Base-by-base conservation (phyloP, 2,329 filamentous ascomycete genomes). In the Ophiostoma australiae region DNA sequence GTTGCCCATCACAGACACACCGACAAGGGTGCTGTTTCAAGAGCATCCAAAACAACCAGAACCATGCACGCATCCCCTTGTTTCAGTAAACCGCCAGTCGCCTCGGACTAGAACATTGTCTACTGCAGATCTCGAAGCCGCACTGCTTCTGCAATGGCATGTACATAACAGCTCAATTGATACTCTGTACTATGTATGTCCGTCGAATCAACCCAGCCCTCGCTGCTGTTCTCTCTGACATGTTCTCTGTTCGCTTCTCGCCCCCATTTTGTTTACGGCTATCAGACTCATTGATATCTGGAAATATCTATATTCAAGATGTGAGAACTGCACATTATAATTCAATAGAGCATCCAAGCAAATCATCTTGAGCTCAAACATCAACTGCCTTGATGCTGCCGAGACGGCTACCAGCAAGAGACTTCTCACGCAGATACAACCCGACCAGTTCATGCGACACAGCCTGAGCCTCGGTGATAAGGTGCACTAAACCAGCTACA, bases 11-110 rank as follows among this genome's bases (percentile, higher is more conserved):
- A 58, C 11, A 58, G 39, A 31, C 48, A n/a, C 17, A 6, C 48
- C 23, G 52, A 58, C 52, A 58, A 27, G 44, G 52, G 23, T 31
- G 11, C 23, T 27, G 52, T 58, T 58, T 58, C 52, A 58, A 58
- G 52, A 27, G n/a, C 52, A 58, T 58, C 52, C 52, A 58, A 58
- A 58, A 58, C 52, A 58, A 58, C 44, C 52, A 58, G 23, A 27
- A 58, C 52, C 8, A 58, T n/a, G 52, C 52, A 58, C 52, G 23
- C 52, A 23, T 58, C 52, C 23, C 52, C 52, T 58, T 58, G 52
- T 58, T 58, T 58, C 52, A 58, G 52, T 17, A 58, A 27, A 4
- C 8, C 52, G 17, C 23, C n/a, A 58, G 44, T 48, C 17, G 20
- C 17, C 44, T n/a, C 44, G 44, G 20, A 41, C 39, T 41, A 41